A percentile compares a stretch with the other conserved stretches of the same genome.
These are phyloP conservation scores for Cenchrus fungigraminus DNA, from an alignment of 176 grass and related monocot species.

Conservation along the genomic window DNA sequence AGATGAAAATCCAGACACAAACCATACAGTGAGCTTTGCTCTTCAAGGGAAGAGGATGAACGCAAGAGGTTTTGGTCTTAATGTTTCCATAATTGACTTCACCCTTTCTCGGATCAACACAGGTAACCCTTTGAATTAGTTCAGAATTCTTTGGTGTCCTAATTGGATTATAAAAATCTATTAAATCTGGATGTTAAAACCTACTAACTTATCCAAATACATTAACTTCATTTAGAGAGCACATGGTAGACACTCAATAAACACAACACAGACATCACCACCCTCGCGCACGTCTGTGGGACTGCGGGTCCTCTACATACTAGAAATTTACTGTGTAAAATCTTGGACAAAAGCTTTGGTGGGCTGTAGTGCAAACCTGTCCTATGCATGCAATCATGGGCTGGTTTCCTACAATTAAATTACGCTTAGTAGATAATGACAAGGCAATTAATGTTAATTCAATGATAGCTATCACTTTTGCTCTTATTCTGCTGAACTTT, in stretches of 20 bases:
- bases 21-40: constrained; percentile 46
- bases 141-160: neutral
- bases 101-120: constrained; percentile 96
- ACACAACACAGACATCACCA: neutral
- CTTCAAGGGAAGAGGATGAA: constrained; percentile 67
- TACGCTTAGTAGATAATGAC: neutral
- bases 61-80: constrained; percentile 69
- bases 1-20: constrained; percentile 50
- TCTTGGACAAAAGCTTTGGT: neutral
- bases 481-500: neutral
- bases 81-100: constrained; percentile 86
- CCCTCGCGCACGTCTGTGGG: neutral
- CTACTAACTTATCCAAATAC: constrained; percentile 15
- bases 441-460: constrained; percentile 3
- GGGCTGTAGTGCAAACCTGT: neutral
- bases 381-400: neutral
- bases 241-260: neutral
- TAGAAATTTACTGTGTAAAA: neutral
- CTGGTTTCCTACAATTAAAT: neutral
- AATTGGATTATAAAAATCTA: constrained; percentile 9
- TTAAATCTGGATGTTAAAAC: neutral
- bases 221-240: neutral
- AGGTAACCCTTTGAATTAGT: constrained; percentile 42
- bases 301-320: neutral
- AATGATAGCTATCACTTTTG: neutral